A percentile compares a stretch with the other conserved stretches of the same genome.
These are phyloP conservation scores for Neonectria magnoliae DNA, from an alignment of 2,329 filamentous ascomycete species.

Conservation along the genomic window DNA sequence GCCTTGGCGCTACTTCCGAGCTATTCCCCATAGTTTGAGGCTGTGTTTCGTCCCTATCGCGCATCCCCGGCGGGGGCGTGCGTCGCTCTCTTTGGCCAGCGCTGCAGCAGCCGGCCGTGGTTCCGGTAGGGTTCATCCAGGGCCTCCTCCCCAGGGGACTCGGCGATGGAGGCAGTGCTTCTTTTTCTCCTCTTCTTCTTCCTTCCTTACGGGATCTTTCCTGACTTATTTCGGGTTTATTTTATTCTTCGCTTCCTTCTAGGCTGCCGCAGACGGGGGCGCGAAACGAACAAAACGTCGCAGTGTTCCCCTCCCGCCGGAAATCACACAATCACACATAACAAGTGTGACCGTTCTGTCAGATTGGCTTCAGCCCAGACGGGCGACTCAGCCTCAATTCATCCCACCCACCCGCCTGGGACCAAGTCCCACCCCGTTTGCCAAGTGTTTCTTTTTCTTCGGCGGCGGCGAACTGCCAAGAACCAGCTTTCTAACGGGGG, in stretches of 20 bases:
- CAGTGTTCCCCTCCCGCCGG: background rate
- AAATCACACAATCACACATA: background rate
- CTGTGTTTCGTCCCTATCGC: conserved; percentile 16
- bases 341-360: background rate
- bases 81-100: background rate
- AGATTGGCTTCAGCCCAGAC: background rate
- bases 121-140: background rate
- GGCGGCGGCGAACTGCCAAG: background rate
- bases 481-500: background rate
- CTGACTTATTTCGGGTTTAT: too few species aligned
- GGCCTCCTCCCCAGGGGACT: background rate
- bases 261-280: background rate
- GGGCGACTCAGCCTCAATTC: background rate
- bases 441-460: background rate
- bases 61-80: background rate
- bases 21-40: conserved; percentile 21
- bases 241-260: too few species aligned
- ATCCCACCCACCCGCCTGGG: background rate
- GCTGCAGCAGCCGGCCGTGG: background rate
- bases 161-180: background rate
- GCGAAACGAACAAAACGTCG: too few species aligned
- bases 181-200: background rate
- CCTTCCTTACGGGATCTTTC: background rate
- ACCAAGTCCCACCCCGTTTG: background rate
- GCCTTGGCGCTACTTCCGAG: background rate